Conservation (phyloP, 768 basidiomycete species). For the Serendipita sp. region DNA sequence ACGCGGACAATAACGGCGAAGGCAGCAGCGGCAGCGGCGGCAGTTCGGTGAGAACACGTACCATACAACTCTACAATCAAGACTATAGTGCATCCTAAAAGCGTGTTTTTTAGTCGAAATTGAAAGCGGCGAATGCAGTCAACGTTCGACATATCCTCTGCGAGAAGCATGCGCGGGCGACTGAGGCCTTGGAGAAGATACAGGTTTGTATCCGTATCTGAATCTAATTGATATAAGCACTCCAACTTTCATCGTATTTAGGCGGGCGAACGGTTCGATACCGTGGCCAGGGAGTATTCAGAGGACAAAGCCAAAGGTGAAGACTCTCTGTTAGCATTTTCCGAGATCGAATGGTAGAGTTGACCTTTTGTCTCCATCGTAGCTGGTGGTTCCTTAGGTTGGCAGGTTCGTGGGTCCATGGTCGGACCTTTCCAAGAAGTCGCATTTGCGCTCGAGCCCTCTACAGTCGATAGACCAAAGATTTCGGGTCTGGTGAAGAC, state of each 20-base stretch:
- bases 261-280: constrained; percentile 73
- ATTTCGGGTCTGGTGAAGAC: constrained; percentile 51
- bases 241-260: constrained; percentile 16
- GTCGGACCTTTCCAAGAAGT: constrained; percentile 71
- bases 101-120: constrained; percentile 4
- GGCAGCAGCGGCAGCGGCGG: background rate
- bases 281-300: constrained; percentile 78
- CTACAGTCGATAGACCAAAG: constrained; percentile 62
- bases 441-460: constrained; percentile 67
- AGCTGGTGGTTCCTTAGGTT: constrained; percentile 77
- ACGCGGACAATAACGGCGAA: background rate
- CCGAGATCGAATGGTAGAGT: background rate
- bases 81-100: background rate
- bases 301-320: constrained; percentile 81
- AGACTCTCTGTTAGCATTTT: constrained; percentile 1
- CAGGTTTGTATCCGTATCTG: constrained; percentile 32
- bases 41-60: background rate
- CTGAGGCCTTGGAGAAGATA: constrained; percentile 63
- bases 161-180: constrained; percentile 69
- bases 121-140: constrained; percentile 66
- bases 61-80: background rate
- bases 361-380: background rate
- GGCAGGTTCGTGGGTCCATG: constrained; percentile 79
- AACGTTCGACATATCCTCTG: constrained; percentile 81
- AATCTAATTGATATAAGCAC: background rate